These are phyloP conservation scores for Mortierella sp. DNA, from an alignment of 371 early-diverging fungal genomes.

Conservation along the genomic window DNA sequence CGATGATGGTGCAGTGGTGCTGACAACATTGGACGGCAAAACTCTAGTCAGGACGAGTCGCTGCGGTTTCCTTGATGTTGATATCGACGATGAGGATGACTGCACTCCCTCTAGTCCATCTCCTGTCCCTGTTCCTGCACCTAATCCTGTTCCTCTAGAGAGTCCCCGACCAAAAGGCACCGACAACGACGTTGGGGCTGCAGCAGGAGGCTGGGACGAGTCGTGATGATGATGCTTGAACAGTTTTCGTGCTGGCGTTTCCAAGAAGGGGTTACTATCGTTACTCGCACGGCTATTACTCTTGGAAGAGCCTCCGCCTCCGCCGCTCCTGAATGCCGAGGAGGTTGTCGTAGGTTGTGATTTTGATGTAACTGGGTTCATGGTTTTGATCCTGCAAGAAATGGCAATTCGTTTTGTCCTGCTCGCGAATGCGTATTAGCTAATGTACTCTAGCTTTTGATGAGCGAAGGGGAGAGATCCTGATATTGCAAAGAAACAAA, in stretches of 20 bases:
- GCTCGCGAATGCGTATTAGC: not conserved
- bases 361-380: slow-evolving; percentile 1
- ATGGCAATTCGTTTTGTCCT: not conserved
- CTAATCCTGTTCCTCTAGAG: not conserved
- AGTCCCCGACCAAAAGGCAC: not conserved
- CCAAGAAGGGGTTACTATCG: slow-evolving; percentile 34
- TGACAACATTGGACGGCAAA: slow-evolving; percentile 20
- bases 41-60: slow-evolving; percentile 39
- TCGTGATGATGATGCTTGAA: slow-evolving; percentile 15
- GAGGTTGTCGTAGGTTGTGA: not conserved
- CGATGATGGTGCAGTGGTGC: not conserved
- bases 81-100: not conserved
- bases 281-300: not conserved
- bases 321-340: not conserved
- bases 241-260: slow-evolving; percentile 32
- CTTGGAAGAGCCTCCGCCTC: not conserved
- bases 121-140: not conserved
- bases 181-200: not conserved
- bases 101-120: not conserved
- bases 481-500: not conserved
- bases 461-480: no score
- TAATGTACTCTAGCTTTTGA: not conserved
- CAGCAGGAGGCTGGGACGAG: not conserved
- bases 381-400: not conserved
- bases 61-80: slow-evolving; percentile 16